Base-by-base conservation (phyloP, 495 filamentous ascomycete species). In the Aspergillus ellipticus region DNA sequence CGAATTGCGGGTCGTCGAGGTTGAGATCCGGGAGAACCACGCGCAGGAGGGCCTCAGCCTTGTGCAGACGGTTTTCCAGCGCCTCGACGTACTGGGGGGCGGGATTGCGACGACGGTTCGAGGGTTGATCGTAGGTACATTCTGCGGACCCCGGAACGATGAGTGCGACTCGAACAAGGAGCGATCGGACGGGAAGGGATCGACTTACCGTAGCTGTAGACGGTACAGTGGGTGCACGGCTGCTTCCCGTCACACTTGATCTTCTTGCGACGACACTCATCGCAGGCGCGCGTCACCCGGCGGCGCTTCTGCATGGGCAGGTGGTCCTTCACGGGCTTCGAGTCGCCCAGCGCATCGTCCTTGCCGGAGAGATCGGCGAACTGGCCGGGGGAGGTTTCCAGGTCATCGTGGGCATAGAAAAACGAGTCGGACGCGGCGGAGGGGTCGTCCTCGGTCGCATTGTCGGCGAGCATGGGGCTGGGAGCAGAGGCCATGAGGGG, bases 161-260 rank as follows among this genome's bases (percentile, higher is more conserved):
- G 49, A 59, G 45, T 29, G 17, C 53, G 50, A 24, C 13, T 49
- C 35, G 6, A 15, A 39, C 5, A n/a, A n/a, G 11, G 4, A 59
- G 79, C 60, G 81, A 75, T 56, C 53, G 46, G 52, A 24, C 17
- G 10, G 45, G 29, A 51, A n/a, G 7, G 39, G 33, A 47, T 53
- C 28, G 49, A 20, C 82, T 72, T 82, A 98, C 94, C 94, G 78
- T 97, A 98, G 71, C 89, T 96, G 72, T 98, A 97, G 35, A 97
- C 90, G 6, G 91, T 95, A 73, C 94, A 98, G 70, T 97, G 94
- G 2, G 94, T 96, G 71, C 94, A 98, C 8, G 94, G 95, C 70
- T 96, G 92, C 73, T 96, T 96, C 54, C 94, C 94, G 66, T 97
- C 93, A 65, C 93, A 97, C 71, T 97, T 98, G 69, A 97, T 97